phyloP scores from a whole-genome alignment of 768 basidiomycete species.

The Naganishia vaughanmartiniae region DNA sequence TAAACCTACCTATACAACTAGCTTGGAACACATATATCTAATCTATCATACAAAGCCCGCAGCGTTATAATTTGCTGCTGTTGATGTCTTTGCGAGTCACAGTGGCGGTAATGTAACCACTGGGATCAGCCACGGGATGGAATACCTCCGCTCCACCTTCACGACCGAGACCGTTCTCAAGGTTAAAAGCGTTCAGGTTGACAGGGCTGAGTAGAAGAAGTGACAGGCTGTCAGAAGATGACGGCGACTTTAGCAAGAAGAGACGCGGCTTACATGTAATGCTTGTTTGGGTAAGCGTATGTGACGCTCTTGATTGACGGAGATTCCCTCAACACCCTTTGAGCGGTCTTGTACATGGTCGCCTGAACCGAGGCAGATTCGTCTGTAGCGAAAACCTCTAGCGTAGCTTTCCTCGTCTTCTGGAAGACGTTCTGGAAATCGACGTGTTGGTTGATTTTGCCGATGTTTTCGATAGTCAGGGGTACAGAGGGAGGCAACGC shows the following conservation, averaged over 20 bases:
- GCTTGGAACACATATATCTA: not conserved
- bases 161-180: slow-evolving; percentile 57
- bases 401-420: slow-evolving; percentile 63
- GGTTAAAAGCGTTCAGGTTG: slow-evolving; percentile 46
- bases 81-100: slow-evolving; percentile 43
- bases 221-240: slow-evolving; percentile 35
- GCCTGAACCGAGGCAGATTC: slow-evolving; percentile 92
- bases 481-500: slow-evolving; percentile 46
- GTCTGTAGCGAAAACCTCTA: slow-evolving; percentile 79
- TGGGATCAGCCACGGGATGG: slow-evolving; percentile 74
- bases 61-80: slow-evolving; percentile 7
- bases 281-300: slow-evolving; percentile 87
- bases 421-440: slow-evolving; percentile 53
- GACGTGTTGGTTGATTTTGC: slow-evolving; percentile 44
- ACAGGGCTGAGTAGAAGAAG: slow-evolving; percentile 56
- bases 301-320: slow-evolving; percentile 61
- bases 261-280: slow-evolving; percentile 69
- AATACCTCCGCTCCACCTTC: slow-evolving; percentile 73
- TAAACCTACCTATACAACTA: slow-evolving; percentile 1
- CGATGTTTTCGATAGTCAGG: slow-evolving; percentile 48
- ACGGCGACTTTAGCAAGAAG: slow-evolving; percentile 56
- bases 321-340: slow-evolving; percentile 68
- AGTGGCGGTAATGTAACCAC: slow-evolving; percentile 53
- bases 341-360: slow-evolving; percentile 84
- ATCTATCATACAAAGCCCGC: not conserved